Conservation (phyloP, 2,329 filamentous ascomycete genomes). For the Colletotrichum higginsianum region DNA sequence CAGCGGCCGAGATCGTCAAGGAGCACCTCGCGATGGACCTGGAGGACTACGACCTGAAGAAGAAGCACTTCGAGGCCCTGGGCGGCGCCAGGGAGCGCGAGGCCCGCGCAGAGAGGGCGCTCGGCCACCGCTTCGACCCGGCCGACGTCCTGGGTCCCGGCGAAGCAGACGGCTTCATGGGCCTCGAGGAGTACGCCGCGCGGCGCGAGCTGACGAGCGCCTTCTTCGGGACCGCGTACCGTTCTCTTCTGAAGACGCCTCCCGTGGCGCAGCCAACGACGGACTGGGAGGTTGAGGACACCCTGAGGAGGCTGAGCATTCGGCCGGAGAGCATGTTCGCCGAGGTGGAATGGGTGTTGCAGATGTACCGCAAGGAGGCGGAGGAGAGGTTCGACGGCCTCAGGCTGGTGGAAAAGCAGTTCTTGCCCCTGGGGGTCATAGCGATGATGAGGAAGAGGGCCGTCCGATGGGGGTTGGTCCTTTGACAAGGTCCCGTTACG, state of each 20-base stretch:
- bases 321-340: not conserved
- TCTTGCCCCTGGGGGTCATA: conserved; percentile 22
- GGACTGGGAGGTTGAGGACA: not conserved
- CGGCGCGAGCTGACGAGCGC: not conserved
- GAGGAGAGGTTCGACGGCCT: conserved; percentile 7
- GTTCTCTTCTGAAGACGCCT: not conserved
- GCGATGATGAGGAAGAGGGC: conserved; percentile 21
- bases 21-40: not conserved
- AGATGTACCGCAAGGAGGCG: conserved; percentile 22
- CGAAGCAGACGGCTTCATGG: conserved; percentile 4
- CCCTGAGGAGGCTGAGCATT: not conserved
- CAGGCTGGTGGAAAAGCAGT: not conserved
- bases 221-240: not conserved
- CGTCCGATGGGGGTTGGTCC: conserved; percentile 18
- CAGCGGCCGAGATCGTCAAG: not conserved
- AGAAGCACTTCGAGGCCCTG: not conserved
- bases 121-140: not conserved
- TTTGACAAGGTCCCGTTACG: not conserved
- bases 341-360: not conserved
- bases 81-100: not conserved
- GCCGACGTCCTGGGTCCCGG: not conserved
- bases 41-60: not conserved
- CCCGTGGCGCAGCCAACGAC: not conserved
- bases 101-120: not conserved
- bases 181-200: not conserved